Percentiles rank a stretch among this genome's conserved stretches.
phyloP scores from a whole-genome alignment of 2,329 filamentous ascomycete species.

The Dactylellina leptospora region DNA sequence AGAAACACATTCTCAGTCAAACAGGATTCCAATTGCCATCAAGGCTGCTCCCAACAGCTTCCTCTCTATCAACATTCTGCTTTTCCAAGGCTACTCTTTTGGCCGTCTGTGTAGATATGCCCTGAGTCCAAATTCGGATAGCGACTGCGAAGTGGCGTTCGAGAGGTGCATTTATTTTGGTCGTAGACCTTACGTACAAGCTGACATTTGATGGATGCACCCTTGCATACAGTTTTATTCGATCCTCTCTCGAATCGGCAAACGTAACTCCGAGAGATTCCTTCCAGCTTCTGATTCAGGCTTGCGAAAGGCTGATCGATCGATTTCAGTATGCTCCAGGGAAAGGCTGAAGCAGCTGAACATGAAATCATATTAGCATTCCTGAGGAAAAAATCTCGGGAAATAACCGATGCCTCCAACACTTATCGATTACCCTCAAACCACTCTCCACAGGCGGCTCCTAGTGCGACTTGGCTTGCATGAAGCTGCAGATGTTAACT shows the following conservation, averaged over 20 bases:
- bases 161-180: slow-evolving; percentile 18
- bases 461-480: slow-evolving; percentile 50
- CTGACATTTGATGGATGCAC: slow-evolving; percentile 23
- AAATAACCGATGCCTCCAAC: slow-evolving; percentile 19
- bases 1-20: slow-evolving; percentile 37
- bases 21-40: slow-evolving; percentile 38
- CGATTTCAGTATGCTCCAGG: neutral
- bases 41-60: slow-evolving; percentile 12
- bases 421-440: neutral
- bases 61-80: slow-evolving; percentile 36
- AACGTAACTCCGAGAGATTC: slow-evolving; percentile 18
- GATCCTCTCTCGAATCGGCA: slow-evolving; percentile 12
- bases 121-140: slow-evolving; percentile 24
- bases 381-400: slow-evolving; percentile 16
- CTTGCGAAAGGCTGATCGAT: slow-evolving; percentile 29
- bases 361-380: slow-evolving; percentile 31
- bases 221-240: slow-evolving; percentile 27
- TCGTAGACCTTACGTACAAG: slow-evolving; percentile 35
- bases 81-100: slow-evolving; percentile 16
- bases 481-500: slow-evolving; percentile 42
- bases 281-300: slow-evolving; percentile 8
- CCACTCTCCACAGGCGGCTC: slow-evolving; percentile 40
- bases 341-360: slow-evolving; percentile 33
- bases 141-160: slow-evolving; percentile 43
- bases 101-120: slow-evolving; percentile 12